phyloP scores from a whole-genome alignment of 2,329 filamentous ascomycete genomes.

The Massarina eburnea region DNA sequence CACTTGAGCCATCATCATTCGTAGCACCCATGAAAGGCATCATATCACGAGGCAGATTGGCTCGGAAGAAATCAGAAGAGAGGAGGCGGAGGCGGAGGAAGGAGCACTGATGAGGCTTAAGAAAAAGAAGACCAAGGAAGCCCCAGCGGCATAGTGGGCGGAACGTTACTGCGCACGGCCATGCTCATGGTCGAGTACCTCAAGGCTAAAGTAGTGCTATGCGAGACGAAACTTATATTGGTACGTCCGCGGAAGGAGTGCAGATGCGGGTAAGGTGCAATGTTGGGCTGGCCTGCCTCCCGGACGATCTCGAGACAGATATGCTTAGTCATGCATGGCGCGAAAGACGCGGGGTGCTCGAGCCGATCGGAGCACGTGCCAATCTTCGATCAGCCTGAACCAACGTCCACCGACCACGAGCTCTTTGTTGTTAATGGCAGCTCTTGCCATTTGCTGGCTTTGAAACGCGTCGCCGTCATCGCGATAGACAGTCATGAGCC shows the following conservation, averaged over 20 bases:
- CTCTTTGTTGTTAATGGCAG: not conserved
- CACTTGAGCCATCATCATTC: slow-evolving; percentile 12
- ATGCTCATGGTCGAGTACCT: slow-evolving; percentile 12
- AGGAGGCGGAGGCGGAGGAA: slow-evolving; percentile 3
- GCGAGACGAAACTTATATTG: slow-evolving; percentile 1
- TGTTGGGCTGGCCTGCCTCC: not conserved
- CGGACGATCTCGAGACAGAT: slow-evolving; percentile 6
- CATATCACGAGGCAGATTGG: slow-evolving; percentile 17
- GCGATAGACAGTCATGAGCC: slow-evolving; percentile 5
- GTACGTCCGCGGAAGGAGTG: not conserved
- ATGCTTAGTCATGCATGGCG: not conserved
- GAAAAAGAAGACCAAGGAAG: slow-evolving; percentile 5
- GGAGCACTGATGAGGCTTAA: not conserved
- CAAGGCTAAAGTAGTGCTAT: slow-evolving; percentile 15
- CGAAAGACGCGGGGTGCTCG: not conserved
- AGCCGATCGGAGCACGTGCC: not conserved
- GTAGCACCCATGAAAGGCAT: slow-evolving; percentile 28
- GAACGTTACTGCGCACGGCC: slow-evolving; percentile 16
- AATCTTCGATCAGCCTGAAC: not conserved
- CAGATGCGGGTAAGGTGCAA: not conserved
- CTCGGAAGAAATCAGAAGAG: not conserved
- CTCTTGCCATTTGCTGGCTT: not conserved
- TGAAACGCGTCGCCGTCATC: not conserved
- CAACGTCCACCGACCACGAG: slow-evolving; percentile 8
- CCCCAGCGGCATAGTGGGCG: slow-evolving; percentile 11